Evolutionary conservation across 139 green algal genomes (phyloP), one percentile per base, ranked within the genome.

Genomic region (Coelastrella sp.): DNA sequence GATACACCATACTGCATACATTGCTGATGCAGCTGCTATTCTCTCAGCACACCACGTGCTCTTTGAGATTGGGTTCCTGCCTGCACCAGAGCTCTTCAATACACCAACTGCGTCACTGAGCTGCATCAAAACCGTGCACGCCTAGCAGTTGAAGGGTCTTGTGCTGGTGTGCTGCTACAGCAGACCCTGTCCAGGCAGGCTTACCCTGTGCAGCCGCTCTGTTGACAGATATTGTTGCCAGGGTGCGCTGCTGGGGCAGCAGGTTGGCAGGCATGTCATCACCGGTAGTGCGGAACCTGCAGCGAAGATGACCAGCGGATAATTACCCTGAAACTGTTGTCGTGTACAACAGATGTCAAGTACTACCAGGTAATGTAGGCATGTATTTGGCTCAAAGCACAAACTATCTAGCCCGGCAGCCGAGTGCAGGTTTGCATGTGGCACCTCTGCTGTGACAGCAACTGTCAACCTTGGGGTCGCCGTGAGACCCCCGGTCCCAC

Each of bases 261-360:
- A 22, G 14, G 7, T 61, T 47, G 47, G 64, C 61, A 61, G 81
- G 81, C 61, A 87, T 68, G n/a, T 87, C 81, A 66, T 87, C 81
- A 73, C 22, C 23, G 4, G 81, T 87, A 64, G 13, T 87, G 22
- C 81, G 81, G 23, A 87, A 87, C 81, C 81, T 87, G 81, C 64
- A 76, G 64, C 13, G 13, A 59, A 84, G 78, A 16, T 13, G 23
- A n/a, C 14, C 75, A 84, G 32, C 8, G 10, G 23, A 66, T 84
- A 3, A 17, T 3, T n/a, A 82, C 22, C 22, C 17, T 7, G 19
- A 22, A 77, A 10, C 19, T 60, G 22, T 14, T 60, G 32, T 32
- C 19, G 76, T 47, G 32, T 47, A 47, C 32, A 47, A 59, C 32
- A 82, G 19, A 59, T 82, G n/a, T 14, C 10, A 60, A 7, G 7